A percentile compares a stretch with the other conserved stretches of the same genome.
Conservation (phyloP, 1,284 basidiomycete species). For the Papiliotrema nemorosa region DNA sequence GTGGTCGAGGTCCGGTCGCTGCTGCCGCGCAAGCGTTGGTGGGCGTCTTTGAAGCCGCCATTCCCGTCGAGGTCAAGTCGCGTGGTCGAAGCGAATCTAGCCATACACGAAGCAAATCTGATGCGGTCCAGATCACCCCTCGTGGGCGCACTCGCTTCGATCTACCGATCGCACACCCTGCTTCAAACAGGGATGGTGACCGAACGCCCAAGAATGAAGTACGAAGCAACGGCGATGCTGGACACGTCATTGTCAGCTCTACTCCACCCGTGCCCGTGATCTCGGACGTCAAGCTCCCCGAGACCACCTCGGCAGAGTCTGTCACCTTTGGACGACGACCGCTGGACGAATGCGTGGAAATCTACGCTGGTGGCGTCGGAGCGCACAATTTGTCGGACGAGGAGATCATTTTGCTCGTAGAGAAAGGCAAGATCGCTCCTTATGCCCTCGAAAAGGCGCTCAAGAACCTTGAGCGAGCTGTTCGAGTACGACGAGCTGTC, state of each 20-base stretch:
- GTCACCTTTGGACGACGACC: conserved; percentile 52
- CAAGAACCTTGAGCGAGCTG: conserved; percentile 81
- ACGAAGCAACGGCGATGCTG: conserved; percentile 13
- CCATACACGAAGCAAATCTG: conserved; percentile 7
- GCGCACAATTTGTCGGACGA: conserved; percentile 73
- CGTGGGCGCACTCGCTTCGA: conserved; percentile 8
- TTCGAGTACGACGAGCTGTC: conserved; percentile 79
- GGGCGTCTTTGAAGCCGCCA: conserved; percentile 42
- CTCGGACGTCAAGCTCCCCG: conserved; percentile 5
- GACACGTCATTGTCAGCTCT: conserved; percentile 26
- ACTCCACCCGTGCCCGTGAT: conserved; percentile 32
- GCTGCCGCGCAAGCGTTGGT: conserved; percentile 52
- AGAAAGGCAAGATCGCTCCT: conserved; percentile 88
- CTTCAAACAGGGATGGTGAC: conserved; percentile 23
- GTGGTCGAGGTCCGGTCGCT: conserved; percentile 49
- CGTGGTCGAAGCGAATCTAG: conserved; percentile 22
- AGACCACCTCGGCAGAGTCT: conserved; percentile 11
- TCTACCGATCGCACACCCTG: conserved; percentile 12
- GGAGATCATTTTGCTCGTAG: conserved; percentile 82
- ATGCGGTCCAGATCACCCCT: conserved; percentile 14
- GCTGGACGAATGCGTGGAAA: conserved; percentile 76
- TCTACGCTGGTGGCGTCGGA: conserved; percentile 75
- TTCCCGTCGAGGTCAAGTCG: conserved; percentile 20
- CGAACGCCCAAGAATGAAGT: conserved; percentile 27
- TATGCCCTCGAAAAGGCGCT: conserved; percentile 94